Conservation (phyloP, 306 rosid species). For the Sesbania bispinosa region DNA sequence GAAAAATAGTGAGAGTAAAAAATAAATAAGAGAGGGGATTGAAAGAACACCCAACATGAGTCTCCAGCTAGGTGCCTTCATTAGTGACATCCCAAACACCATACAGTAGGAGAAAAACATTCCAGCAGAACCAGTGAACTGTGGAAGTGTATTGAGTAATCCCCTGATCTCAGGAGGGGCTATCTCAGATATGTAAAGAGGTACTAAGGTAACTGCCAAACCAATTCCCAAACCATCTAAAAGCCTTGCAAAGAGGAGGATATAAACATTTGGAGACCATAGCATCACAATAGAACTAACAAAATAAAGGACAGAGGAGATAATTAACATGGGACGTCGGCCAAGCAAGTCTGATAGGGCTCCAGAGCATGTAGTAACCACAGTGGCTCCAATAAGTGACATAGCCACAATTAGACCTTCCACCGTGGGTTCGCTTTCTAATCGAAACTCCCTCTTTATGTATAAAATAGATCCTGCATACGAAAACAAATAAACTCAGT, state of each 20-base stretch:
- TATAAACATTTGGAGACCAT: slow-evolving; percentile 94
- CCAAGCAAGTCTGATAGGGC: slow-evolving; percentile 77
- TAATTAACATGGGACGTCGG: slow-evolving; percentile 81
- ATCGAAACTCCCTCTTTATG: slow-evolving; percentile 72
- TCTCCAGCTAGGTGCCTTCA: slow-evolving; percentile 73
- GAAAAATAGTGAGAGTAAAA: slow-evolving; percentile 57
- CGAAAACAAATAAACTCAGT: background rate
- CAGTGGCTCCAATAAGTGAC: slow-evolving; percentile 93
- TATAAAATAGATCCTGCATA: slow-evolving; percentile 74
- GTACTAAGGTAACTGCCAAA: slow-evolving; percentile 79
- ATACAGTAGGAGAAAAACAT: slow-evolving; percentile 91
- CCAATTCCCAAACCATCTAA: slow-evolving; percentile 92
- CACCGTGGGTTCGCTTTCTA: slow-evolving; percentile 70
- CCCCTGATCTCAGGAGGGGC: slow-evolving; percentile 98
- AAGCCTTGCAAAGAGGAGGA: slow-evolving; percentile 80
- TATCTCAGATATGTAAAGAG: slow-evolving; percentile 90
- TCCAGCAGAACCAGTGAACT: slow-evolving; percentile 89
- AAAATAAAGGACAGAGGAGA: slow-evolving; percentile 77
- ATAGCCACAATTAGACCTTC: slow-evolving; percentile 94
- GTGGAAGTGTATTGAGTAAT: slow-evolving; percentile 82
- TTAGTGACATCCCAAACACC: slow-evolving; percentile 92
- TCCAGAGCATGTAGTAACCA: slow-evolving; percentile 83
- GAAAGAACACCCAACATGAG: slow-evolving; percentile 87
- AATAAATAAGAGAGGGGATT: slow-evolving; percentile 72
- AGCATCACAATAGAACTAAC: slow-evolving; percentile 81